Conservation (phyloP, 2,329 filamentous ascomycete species). For the Ascochyta rabiei region DNA sequence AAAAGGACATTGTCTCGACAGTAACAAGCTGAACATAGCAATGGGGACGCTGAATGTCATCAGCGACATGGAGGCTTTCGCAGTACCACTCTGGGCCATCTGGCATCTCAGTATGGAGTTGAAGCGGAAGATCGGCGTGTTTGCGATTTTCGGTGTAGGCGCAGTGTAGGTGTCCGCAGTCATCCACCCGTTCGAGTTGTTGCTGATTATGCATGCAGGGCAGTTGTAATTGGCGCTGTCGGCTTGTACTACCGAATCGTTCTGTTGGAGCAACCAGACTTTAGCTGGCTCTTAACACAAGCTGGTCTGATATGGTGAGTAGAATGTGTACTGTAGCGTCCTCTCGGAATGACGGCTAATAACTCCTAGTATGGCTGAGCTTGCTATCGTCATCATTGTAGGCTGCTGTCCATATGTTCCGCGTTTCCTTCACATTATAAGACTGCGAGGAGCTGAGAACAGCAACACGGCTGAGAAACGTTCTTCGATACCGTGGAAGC, state of each 20-base stretch:
- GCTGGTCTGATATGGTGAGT: no score
- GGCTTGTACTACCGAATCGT: neutral
- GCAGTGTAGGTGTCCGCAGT: neutral
- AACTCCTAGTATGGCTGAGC: neutral
- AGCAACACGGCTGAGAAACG: neutral
- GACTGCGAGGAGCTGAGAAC: neutral
- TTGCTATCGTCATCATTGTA: neutral
- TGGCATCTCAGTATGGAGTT: slow-evolving; percentile 17
- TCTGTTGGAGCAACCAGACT: neutral
- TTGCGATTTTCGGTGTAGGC: neutral
- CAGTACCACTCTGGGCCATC: slow-evolving; percentile 19
- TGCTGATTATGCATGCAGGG: neutral
- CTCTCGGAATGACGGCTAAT: neutral
- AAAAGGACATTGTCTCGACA: neutral
- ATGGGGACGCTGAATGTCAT: neutral
- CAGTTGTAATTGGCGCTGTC: neutral
- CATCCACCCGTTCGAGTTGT: no score
- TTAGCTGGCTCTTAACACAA: neutral
- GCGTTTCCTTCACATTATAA: neutral
- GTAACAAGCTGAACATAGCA: neutral
- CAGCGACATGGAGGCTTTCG: slow-evolving; percentile 22
- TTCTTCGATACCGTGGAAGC: neutral
- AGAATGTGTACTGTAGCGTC: no score
- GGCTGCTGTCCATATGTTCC: neutral
- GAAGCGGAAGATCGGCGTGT: slow-evolving; percentile 17